These are phyloP conservation scores for Catunica adiposa DNA, from an alignment of 2,329 filamentous ascomycete species.

Conservation along the genomic window DNA sequence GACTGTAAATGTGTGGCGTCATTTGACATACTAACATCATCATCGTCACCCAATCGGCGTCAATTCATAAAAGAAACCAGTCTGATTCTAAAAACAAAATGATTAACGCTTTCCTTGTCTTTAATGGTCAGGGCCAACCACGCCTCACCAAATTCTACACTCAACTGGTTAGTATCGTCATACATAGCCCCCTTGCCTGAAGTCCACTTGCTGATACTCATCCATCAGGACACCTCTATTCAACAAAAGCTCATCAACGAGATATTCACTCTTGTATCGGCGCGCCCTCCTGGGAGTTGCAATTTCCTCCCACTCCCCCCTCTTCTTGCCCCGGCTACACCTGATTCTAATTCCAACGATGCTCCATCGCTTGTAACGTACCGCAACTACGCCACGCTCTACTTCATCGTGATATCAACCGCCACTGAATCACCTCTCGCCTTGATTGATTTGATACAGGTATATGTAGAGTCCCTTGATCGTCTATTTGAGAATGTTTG, in stretches of 20 bases:
- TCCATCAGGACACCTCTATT: constrained; percentile 72
- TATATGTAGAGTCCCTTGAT: constrained; percentile 92
- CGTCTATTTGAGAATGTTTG: constrained; percentile 96
- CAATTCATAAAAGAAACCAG: too few relatives aligned
- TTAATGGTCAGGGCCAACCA: constrained; percentile 95
- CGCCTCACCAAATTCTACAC: constrained; percentile 98
- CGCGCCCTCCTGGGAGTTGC: constrained; percentile 79
- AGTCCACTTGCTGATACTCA: background rate
- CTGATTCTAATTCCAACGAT: constrained; percentile 59
- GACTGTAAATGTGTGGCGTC: background rate
- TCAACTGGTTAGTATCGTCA: constrained; percentile 49
- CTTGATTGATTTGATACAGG: constrained; percentile 90
- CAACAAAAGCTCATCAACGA: constrained; percentile 94
- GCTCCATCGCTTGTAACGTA: constrained; percentile 92
- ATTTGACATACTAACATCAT: background rate
- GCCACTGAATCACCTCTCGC: constrained; percentile 91
- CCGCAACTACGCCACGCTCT: constrained; percentile 93
- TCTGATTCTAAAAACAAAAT: too few relatives aligned
- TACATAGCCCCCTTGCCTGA: background rate
- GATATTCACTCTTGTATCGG: constrained; percentile 90
- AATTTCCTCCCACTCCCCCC: constrained; percentile 81
- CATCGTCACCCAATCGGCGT: too few relatives aligned
- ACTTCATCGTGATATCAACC: constrained; percentile 96
- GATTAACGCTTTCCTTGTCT: constrained; percentile 98
- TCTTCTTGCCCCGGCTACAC: constrained; percentile 44